phyloP scores from a whole-genome alignment of 2,329 filamentous ascomycete species.

The Pseudogymnoascus sp. region DNA sequence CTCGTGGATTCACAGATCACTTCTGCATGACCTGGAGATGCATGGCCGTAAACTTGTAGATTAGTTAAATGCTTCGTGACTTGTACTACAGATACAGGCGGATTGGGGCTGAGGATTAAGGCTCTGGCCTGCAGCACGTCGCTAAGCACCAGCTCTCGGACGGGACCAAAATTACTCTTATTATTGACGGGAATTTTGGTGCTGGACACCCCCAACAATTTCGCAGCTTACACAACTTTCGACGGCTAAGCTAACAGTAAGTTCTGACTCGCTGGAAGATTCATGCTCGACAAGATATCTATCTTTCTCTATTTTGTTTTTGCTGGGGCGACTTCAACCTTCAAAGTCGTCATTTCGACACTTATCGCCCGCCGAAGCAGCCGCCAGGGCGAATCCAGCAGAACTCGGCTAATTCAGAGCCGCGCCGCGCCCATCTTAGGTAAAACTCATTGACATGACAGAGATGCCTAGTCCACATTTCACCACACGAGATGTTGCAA shows the following conservation, averaged over 20 bases:
- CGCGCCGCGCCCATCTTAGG: slow-evolving; percentile 4
- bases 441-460: slow-evolving; percentile 6
- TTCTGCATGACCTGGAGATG: neutral
- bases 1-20: neutral
- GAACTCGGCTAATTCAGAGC: slow-evolving; percentile 4
- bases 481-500: slow-evolving; percentile 31
- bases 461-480: slow-evolving; percentile 13
- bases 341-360: neutral
- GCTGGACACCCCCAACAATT: neutral
- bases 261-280: slow-evolving; percentile 2
- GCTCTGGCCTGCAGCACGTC: neutral
- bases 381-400: slow-evolving; percentile 4
- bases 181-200: neutral
- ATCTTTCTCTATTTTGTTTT: slow-evolving; percentile 2
- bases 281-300: neutral
- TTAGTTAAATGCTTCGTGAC: slow-evolving; percentile 7
- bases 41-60: neutral
- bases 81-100: neutral
- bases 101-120: neutral
- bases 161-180: neutral
- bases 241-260: neutral
- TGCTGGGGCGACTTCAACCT: neutral
- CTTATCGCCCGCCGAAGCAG: slow-evolving; percentile 1
- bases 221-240: neutral
- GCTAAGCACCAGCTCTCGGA: neutral